Base-by-base conservation (phyloP, 495 filamentous ascomycete species). In the Platismatia glauca region DNA sequence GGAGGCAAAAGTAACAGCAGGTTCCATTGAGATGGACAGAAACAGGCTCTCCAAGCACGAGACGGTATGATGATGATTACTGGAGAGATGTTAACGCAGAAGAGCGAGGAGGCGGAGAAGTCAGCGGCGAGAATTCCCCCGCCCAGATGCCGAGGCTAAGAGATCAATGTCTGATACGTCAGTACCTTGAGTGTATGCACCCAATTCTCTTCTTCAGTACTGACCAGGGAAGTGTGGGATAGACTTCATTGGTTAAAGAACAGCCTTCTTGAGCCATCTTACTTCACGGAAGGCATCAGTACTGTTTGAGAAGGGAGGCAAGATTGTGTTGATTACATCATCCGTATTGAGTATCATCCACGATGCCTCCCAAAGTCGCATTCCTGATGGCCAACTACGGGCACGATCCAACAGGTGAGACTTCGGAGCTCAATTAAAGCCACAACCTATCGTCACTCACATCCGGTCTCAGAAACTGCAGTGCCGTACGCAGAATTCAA, bases 311-410 rank as follows among this genome's bases (percentile, higher is more conserved):
- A 27, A 16, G 29, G 20, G 29, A 33, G 50, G 6, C 29, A 33
- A 29, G 29, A 33, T 4, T 33, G 27, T 18, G 13, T 15, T 18
- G 29, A 53, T 53, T 53, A 53, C 50, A 53, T 53, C 50, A 53
- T 53, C 50, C 29, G n/a, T 31, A 34, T 11, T 12, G 27, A 15
- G n/a, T 31, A 34, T 11, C 4, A 15, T 29, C 50, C 12, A 60
- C 35, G 15, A 61, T 61, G 60, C 8, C 60, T 15, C 55, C 46
- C 15, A 65, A 62, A 35, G 62, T 61, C n/a, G 63, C 63, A 24
- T 61, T 82, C 39, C 66, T 79, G 53, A 81, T 83, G 80, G 73
- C 79, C 33, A 79, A 83, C 63, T 81, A 83, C 60, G 81, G 81
- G 59, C 78, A 83, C 65, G 81, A 83, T 65, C 80, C 79, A 15